Conservation (phyloP, 371 early-diverging fungal species). For the Chytridium lagenaria region DNA sequence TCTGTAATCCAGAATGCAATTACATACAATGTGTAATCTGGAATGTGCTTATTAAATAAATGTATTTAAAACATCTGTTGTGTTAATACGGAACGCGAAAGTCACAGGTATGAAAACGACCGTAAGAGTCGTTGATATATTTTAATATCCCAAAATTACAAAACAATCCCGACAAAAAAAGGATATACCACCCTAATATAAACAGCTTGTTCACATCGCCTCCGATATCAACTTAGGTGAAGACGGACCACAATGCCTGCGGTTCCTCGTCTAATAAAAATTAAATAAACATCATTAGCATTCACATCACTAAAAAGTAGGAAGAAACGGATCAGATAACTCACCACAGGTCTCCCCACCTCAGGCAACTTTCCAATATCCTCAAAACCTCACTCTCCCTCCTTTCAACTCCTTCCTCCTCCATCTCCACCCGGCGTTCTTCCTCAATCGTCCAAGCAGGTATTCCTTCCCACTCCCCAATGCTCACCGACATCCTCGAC, state of each 20-base stretch:
- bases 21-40: too few species aligned
- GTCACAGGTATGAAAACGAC: too few species aligned
- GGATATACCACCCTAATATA: too few species aligned
- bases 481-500: neutral
- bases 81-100: too few species aligned
- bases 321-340: neutral
- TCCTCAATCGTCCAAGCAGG: constrained; percentile 15
- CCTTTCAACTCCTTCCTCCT: neutral
- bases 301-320: neutral
- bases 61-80: too few species aligned
- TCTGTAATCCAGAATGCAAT: too few species aligned
- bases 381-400: neutral
- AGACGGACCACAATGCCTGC: neutral
- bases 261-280: neutral
- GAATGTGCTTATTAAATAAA: too few species aligned
- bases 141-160: too few species aligned
- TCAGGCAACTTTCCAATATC: neutral
- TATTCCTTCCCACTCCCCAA: constrained; percentile 9
- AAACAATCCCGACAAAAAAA: too few species aligned
- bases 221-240: neutral
- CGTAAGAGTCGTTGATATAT: too few species aligned
- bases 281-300: neutral
- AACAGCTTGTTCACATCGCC: neutral
- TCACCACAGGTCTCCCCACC: too few species aligned
- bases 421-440: neutral